Evolutionary conservation across 495 filamentous ascomycete species (phyloP).

Genomic region (Annulohypoxylon moriforme): DNA sequence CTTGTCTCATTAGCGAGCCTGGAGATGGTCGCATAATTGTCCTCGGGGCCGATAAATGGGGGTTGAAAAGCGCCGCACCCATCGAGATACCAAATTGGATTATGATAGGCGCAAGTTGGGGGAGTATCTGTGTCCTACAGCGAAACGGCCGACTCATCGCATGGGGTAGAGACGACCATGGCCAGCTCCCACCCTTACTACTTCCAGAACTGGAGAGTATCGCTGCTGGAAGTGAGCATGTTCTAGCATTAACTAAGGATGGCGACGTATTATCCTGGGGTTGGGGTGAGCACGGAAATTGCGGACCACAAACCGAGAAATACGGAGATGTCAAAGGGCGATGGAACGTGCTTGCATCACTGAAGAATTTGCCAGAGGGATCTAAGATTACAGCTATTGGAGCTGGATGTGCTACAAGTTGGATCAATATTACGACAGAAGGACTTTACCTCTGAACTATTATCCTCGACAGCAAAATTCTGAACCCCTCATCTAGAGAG

Average conservation of each 20-base stretch:
- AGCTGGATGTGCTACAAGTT: slow-evolving; percentile 91
- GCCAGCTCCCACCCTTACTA: slow-evolving; percentile 74
- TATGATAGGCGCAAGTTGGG: slow-evolving; percentile 80
- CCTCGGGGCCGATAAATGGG: slow-evolving; percentile 78
- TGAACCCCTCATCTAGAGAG: not conserved
- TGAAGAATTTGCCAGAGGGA: slow-evolving; percentile 57
- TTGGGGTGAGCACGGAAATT: slow-evolving; percentile 98
- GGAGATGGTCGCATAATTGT: slow-evolving; percentile 66
- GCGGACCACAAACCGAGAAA: slow-evolving; percentile 73
- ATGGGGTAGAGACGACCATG: slow-evolving; percentile 86
- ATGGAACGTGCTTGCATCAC: slow-evolving; percentile 70
- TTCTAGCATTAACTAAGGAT: slow-evolving; percentile 70
- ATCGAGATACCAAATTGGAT: slow-evolving; percentile 60
- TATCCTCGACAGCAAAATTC: not conserved
- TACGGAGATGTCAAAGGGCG: slow-evolving; percentile 72
- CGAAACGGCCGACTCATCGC: slow-evolving; percentile 65
- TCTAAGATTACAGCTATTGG: slow-evolving; percentile 67
- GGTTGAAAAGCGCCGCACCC: slow-evolving; percentile 60
- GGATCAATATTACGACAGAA: slow-evolving; percentile 65
- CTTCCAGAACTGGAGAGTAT: slow-evolving; percentile 66
- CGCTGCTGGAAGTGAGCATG: slow-evolving; percentile 90
- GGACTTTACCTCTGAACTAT: slow-evolving; percentile 41
- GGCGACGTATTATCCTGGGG: slow-evolving; percentile 81
- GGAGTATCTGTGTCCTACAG: slow-evolving; percentile 75
- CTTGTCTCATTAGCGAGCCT: slow-evolving; percentile 70